Evolutionary conservation across 2,329 filamentous ascomycete genomes (phyloP).

Genomic region (Thermomyces lanuginosus): DNA sequence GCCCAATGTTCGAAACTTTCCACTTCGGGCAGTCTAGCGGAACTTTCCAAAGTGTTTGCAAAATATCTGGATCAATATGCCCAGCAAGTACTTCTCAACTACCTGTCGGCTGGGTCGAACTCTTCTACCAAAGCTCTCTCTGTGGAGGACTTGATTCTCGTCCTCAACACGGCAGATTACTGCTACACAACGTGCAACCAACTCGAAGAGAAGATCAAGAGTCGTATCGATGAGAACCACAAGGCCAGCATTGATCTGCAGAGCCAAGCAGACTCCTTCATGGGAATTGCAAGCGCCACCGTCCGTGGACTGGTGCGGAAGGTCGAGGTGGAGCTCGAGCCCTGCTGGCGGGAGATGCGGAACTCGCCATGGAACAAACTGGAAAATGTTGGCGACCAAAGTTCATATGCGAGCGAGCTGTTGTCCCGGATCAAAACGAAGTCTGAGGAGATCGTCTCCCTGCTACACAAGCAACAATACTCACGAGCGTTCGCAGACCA

Average conservation of each 20-base stretch:
- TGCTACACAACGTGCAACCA: conserved; percentile 89
- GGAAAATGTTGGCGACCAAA: conserved; percentile 85
- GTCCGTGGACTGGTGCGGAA: conserved; percentile 70
- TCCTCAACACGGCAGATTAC: conserved; percentile 93
- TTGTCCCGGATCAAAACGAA: conserved; percentile 55
- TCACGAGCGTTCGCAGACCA: conserved; percentile 90
- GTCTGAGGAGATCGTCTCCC: conserved; percentile 55
- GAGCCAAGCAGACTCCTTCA: conserved; percentile 83
- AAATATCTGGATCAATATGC: conserved; percentile 94
- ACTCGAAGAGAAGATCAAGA: conserved; percentile 85
- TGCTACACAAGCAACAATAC: conserved; percentile 82
- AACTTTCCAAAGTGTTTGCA: conserved; percentile 69
- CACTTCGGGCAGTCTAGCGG: conserved; percentile 69
- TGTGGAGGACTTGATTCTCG: conserved; percentile 63
- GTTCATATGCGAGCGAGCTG: conserved; percentile 74
- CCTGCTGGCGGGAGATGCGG: conserved; percentile 89
- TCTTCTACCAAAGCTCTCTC: conserved; percentile 32
- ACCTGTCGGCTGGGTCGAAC: conserved; percentile 44
- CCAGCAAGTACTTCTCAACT: conserved; percentile 71
- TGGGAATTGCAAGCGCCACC: conserved; percentile 80
- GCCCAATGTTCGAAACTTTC: conserved; percentile 94
- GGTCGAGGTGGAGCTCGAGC: conserved; percentile 68
- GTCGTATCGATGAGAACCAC: conserved; percentile 67
- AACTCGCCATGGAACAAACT: conserved; percentile 91
- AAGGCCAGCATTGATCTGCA: conserved; percentile 68